phyloP scores from a whole-genome alignment of 169 alveolate species.

The Eimeria necatrix region DNA sequence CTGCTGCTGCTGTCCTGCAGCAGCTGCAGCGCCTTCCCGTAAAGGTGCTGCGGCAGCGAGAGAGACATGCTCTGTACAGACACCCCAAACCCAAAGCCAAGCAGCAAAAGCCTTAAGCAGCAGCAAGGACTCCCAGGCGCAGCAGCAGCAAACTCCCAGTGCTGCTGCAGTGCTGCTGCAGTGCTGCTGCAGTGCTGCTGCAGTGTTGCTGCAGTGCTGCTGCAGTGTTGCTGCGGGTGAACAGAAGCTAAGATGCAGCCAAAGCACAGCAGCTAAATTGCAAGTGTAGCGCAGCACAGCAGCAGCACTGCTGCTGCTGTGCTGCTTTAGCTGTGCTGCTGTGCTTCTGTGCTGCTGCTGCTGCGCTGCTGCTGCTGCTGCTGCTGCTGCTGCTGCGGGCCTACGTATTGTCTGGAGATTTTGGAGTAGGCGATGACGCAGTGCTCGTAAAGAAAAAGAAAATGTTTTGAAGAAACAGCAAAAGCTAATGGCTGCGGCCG shows the following conservation, averaged over 20 bases:
- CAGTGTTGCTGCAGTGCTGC: too few relatives aligned
- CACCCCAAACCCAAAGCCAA: constrained; percentile 1
- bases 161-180: not conserved
- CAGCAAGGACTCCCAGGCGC: not conserved
- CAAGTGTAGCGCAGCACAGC: too few relatives aligned
- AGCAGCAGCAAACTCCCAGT: not conserved
- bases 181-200: too few relatives aligned
- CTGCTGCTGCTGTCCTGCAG: constrained; percentile 43
- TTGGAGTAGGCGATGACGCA: constrained; percentile 5
- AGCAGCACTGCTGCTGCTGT: too few relatives aligned
- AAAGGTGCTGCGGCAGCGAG: constrained; percentile 14
- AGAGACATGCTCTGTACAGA: constrained; percentile 25
- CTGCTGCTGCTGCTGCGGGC: not conserved
- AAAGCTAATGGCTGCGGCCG: not conserved
- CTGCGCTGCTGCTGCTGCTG: too few relatives aligned
- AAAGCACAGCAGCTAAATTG: too few relatives aligned
- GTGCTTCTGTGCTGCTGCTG: too few relatives aligned
- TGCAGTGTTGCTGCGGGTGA: too few relatives aligned
- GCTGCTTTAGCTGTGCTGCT: too few relatives aligned
- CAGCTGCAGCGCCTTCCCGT: constrained; percentile 32
- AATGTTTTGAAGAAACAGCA: not conserved
- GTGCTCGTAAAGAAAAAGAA: constrained; percentile 7
- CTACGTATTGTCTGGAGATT: constrained; percentile 9
- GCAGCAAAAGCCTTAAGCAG: not conserved
- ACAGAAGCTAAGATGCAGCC: too few relatives aligned